Evolutionary conservation across 805 yeast genomes (phyloP).

Genomic region (Kluyveromyces aestuarii): DNA sequence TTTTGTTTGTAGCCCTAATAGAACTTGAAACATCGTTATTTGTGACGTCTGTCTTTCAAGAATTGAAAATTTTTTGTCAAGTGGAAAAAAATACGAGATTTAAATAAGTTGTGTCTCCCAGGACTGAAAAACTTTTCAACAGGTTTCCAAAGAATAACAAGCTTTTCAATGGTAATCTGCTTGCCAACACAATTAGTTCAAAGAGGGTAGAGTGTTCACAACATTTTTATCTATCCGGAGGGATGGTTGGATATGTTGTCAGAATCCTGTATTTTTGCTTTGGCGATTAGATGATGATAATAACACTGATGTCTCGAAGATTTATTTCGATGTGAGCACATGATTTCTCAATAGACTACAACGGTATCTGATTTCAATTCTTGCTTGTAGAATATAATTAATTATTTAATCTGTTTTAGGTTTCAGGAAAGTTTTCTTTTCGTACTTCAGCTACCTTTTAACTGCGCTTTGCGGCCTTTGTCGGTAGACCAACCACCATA

Average conservation of each 20-base stretch:
- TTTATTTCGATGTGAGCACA: conserved; percentile 50
- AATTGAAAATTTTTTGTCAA: no score
- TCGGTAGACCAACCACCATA: not conserved
- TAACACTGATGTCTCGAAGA: conserved; percentile 36
- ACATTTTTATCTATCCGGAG: not conserved
- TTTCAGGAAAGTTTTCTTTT: not conserved
- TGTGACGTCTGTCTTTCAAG: no score
- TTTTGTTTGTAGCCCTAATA: no score
- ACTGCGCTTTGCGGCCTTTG: not conserved
- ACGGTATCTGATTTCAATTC: conserved; percentile 73
- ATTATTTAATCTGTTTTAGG: not conserved
- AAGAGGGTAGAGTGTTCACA: not conserved
- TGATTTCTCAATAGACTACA: conserved; percentile 85
- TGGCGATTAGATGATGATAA: conserved; percentile 23
- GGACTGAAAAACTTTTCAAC: no score
- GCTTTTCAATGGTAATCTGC: no score
- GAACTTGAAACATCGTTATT: no score
- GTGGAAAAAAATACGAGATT: no score
- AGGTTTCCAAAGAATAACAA: no score
- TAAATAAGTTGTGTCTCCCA: no score
- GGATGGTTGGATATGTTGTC: not conserved
- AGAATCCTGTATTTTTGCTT: not conserved
- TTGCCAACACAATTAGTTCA: not conserved
- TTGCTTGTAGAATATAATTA: not conserved
- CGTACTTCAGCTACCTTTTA: not conserved